Evolutionary conservation across 2,329 filamentous ascomycete species (phyloP).

Genomic region (Diaporthe sp.): DNA sequence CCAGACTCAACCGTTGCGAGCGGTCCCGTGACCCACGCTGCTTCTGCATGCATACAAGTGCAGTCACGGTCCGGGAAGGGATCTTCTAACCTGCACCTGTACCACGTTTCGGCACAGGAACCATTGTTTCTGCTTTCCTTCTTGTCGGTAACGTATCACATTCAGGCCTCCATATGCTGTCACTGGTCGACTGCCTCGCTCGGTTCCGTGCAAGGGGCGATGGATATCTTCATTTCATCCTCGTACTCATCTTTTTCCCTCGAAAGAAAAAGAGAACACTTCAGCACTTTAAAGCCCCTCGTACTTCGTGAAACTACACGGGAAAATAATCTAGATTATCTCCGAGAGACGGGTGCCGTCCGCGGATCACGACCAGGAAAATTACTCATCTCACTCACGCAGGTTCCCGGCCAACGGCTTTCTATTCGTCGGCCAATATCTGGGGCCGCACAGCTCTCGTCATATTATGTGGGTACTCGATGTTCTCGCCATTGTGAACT

Average conservation of each 20-base stretch:
- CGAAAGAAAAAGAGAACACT: not conserved
- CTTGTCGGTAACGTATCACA: slow-evolving; percentile 15
- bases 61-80: not conserved
- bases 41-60: slow-evolving; percentile 13
- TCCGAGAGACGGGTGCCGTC: not conserved
- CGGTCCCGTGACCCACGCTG: not conserved
- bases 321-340: not conserved
- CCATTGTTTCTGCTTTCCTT: not conserved
- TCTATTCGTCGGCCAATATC: slow-evolving; percentile 6
- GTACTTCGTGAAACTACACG: not conserved
- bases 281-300: not conserved
- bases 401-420: not conserved
- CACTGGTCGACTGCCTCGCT: not conserved
- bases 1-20: not conserved
- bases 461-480: not conserved
- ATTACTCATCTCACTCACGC: not conserved
- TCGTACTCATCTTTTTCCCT: not conserved
- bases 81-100: not conserved
- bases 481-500: not conserved
- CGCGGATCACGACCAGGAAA: not conserved
- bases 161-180: not conserved
- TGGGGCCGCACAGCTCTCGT: not conserved
- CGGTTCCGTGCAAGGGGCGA: not conserved
- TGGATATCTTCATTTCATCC: not conserved
- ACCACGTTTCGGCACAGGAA: slow-evolving; percentile 10